phyloP scores from a whole-genome alignment of 257 asterid species.

The Parsonsia alboflavescens region DNA sequence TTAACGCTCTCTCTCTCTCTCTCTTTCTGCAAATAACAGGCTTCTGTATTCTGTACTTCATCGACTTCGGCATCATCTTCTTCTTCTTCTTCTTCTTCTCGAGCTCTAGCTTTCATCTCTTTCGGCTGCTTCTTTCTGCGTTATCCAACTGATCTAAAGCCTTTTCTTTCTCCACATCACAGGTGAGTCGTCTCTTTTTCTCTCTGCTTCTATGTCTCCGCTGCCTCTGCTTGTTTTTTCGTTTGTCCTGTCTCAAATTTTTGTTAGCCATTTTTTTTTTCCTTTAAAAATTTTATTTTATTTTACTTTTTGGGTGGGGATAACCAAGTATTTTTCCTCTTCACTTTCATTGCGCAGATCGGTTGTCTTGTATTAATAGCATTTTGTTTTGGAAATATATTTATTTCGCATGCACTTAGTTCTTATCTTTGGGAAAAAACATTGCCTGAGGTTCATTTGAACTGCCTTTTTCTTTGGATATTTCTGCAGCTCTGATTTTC shows the following conservation, averaged over 20 bases:
- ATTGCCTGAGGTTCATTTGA: background rate
- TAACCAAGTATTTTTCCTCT: background rate
- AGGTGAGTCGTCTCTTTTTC: conserved; percentile 14
- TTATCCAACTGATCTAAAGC: conserved; percentile 6
- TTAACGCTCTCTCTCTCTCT: conserved; percentile 17
- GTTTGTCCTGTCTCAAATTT: background rate
- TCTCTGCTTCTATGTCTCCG: background rate
- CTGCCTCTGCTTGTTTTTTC: background rate
- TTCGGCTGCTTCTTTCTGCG: conserved; percentile 4
- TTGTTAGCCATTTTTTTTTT: background rate
- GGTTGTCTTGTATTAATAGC: background rate
- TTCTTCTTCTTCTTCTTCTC: conserved; percentile 4
- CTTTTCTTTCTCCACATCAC: background rate
- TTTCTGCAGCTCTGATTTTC: background rate
- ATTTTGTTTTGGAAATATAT: no score
- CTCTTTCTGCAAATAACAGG: conserved; percentile 20
- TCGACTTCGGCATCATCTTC: conserved; percentile 6
- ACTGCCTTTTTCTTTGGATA: background rate
- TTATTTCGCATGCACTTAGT: background rate
- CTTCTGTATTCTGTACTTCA: conserved; percentile 11
- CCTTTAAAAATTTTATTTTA: background rate
- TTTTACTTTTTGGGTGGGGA: background rate
- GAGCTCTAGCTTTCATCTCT: background rate
- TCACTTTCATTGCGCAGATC: conserved; percentile 12
- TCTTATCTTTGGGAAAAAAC: background rate